A percentile compares a stretch with the other conserved stretches of the same genome.
Conservation (phyloP, 1,284 basidiomycete genomes). For the Takashimella tepidaria region DNA sequence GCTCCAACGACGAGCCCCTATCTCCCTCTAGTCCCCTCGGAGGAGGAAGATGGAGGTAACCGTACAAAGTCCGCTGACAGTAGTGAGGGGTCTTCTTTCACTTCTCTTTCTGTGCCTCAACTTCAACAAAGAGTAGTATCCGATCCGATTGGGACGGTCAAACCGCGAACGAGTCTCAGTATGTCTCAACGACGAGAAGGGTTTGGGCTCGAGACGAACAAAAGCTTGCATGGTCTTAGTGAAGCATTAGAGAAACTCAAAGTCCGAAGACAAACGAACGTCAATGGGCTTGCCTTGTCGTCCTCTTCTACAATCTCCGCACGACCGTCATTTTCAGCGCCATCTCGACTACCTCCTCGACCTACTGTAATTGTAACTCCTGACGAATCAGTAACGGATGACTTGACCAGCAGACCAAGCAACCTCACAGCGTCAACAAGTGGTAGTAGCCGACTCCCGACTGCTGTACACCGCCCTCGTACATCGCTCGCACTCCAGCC, state of each 20-base stretch:
- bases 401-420: not conserved
- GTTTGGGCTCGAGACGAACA: conserved; percentile 31
- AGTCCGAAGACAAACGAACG: conserved; percentile 2
- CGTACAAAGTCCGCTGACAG: no score
- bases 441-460: not conserved
- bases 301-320: not conserved
- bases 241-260: conserved; percentile 41
- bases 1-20: not conserved
- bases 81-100: no score
- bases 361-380: not conserved
- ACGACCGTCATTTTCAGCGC: not conserved
- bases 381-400: not conserved
- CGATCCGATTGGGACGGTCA: not conserved
- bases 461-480: conserved; percentile 21
- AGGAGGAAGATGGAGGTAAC: no score
- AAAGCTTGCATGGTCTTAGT: conserved; percentile 34
- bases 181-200: conserved; percentile 29
- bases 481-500: conserved; percentile 8
- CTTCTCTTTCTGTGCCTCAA: not conserved
- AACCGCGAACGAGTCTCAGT: conserved; percentile 8
- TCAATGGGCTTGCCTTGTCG: not conserved
- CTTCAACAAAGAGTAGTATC: not conserved
- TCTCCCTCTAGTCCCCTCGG: not conserved
- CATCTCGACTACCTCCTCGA: not conserved
- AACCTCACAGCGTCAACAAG: not conserved